Percentiles rank a stretch among this genome's conserved stretches.
Conservation (phyloP, 1,139 yeast genomes). For the Wickerhamiella infanticola region DNA sequence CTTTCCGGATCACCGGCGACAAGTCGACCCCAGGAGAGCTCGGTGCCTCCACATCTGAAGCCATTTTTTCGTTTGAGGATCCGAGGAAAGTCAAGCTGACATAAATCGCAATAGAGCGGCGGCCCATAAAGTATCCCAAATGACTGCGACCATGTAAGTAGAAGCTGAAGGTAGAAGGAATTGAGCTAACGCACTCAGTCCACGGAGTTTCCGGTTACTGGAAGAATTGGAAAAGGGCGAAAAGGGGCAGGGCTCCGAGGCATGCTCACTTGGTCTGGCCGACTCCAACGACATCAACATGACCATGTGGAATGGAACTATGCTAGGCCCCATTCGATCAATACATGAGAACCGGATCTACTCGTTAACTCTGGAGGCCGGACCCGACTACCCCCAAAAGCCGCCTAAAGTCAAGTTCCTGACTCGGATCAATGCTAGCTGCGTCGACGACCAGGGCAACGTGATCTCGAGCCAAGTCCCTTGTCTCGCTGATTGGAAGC, state of each 20-base stretch:
- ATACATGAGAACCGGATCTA: slow-evolving; percentile 89
- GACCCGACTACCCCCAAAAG: slow-evolving; percentile 67
- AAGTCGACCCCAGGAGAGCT: background rate
- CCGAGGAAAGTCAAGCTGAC: too few relatives aligned
- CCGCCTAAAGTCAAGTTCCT: slow-evolving; percentile 75
- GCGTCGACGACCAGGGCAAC: slow-evolving; percentile 57
- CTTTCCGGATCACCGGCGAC: background rate
- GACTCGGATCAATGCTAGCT: slow-evolving; percentile 77
- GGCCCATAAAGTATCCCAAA: too few relatives aligned
- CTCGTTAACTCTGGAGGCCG: slow-evolving; percentile 68
- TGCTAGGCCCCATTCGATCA: slow-evolving; percentile 82
- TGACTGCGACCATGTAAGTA: background rate
- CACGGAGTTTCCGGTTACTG: slow-evolving; percentile 80
- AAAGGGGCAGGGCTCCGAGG: slow-evolving; percentile 92
- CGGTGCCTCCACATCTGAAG: background rate
- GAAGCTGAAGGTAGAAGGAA: background rate
- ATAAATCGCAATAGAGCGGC: too few relatives aligned
- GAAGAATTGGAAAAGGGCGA: slow-evolving; percentile 98
- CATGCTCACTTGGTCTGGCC: slow-evolving; percentile 95
- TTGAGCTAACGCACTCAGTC: slow-evolving; percentile 30
- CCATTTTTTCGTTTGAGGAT: background rate
- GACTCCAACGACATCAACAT: slow-evolving; percentile 29
- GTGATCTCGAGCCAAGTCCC: slow-evolving; percentile 50
- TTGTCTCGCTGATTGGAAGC: slow-evolving; percentile 70
- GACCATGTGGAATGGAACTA: slow-evolving; percentile 86